Conservation (phyloP, 495 filamentous ascomycete species). For the Penicillium desertorum region DNA sequence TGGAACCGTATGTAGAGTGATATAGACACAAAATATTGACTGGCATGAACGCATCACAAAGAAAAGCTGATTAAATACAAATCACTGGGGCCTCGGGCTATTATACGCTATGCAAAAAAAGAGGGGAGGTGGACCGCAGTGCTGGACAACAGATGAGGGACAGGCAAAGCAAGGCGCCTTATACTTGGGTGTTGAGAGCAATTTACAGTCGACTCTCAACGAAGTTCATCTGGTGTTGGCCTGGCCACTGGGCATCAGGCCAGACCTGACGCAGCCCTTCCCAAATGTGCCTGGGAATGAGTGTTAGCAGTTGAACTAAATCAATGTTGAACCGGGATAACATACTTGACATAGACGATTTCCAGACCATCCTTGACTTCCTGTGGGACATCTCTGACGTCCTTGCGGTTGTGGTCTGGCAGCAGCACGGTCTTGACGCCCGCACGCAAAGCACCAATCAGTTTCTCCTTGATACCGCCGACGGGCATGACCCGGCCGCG, state of each 20-base stretch:
- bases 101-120: constrained; percentile 31
- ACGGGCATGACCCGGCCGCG: constrained; percentile 85
- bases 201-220: constrained; percentile 60
- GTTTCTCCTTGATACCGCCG: constrained; percentile 97
- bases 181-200: neutral
- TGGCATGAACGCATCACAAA: constrained; percentile 11
- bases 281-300: constrained; percentile 70
- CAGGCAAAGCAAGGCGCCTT: neutral
- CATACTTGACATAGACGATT: constrained; percentile 85
- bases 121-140: constrained; percentile 10
- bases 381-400: constrained; percentile 85
- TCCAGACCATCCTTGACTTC: constrained; percentile 87
- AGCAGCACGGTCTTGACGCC: constrained; percentile 94
- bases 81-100: constrained; percentile 9
- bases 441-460: constrained; percentile 90
- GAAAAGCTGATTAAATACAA: constrained; percentile 16
- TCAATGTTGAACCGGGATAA: constrained; percentile 11
- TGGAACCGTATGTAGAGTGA: constrained; percentile 12
- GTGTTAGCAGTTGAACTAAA: constrained; percentile 18
- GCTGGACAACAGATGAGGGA: neutral
- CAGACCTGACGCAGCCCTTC: constrained; percentile 81
- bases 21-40: constrained; percentile 15
- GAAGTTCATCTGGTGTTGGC: constrained; percentile 61
- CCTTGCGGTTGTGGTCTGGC: constrained; percentile 86
- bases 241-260: constrained; percentile 79